Evolutionary conservation across 2,329 filamentous ascomycete genomes (phyloP), one percentile per base, ranked within the genome.

Genomic region (Colletotrichum horii): DNA sequence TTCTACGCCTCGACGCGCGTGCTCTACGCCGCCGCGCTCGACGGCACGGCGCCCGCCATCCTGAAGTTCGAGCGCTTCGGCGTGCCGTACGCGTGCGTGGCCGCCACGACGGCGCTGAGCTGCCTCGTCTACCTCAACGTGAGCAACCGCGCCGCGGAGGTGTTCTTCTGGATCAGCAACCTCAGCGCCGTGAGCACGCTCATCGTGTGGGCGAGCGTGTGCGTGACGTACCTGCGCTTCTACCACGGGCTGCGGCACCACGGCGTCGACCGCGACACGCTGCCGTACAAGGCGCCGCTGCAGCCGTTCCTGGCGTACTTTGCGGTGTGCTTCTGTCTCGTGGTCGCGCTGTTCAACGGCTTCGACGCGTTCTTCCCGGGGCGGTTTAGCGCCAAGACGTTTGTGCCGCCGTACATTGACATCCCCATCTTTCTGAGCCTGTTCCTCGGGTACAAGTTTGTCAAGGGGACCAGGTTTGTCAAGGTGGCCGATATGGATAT

Each of bases 271-370:
- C 89, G 93, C 19, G 87, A 92, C 75, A 89, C 87, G 2, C 84
- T 96, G 22, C 92, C 93, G 1, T 95, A 93, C 84, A 92, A 89
- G 75, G 89, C 91, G 4, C 89, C 88, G 24, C 86, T 90, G 76
- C 93, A 96, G 84, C 94, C 94, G 4, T 95, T 91, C 80, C 86
- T 92, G 6, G 93, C 93, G 3, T 96, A 83, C 65, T 91, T 92
- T 72, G 89, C 92, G 2, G 85, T 95, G 7, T 82, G 85, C 4
- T 92, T 90, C 71, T 94, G 92, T 52, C 86, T 89, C 30, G 80
- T 93, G 43, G 93, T 96, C 85, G 91, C 92, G 2, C 88, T 95
- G 76, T 93, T 95, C 48, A 93, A 93, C 58, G 94, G 94, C 0
- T 96, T 95, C 77, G 89, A 93, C 3, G 92, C 94, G 6, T 96